These are phyloP conservation scores for Periconia macrospinosa DNA, from an alignment of 2,329 filamentous ascomycete species.

Conservation along the genomic window DNA sequence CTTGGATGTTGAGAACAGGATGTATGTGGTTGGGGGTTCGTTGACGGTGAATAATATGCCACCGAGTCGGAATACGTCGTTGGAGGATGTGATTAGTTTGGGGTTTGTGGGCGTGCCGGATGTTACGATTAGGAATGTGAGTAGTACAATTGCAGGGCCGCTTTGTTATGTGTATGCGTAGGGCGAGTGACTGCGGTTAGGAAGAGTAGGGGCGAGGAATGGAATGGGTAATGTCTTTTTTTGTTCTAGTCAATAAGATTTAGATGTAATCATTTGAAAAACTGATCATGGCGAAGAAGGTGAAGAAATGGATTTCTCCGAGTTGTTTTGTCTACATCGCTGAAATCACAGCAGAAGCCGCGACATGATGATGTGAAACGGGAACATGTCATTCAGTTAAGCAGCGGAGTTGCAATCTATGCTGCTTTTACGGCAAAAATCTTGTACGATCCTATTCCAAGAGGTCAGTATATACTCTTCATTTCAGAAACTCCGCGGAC, in stretches of 20 bases:
- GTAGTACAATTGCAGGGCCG: constrained; percentile 46
- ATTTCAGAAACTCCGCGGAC: not conserved
- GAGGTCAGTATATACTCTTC: constrained; percentile 6
- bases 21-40: constrained; percentile 47
- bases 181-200: no score
- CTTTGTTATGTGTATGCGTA: constrained; percentile 50
- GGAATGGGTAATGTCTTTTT: no score
- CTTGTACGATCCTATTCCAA: constrained; percentile 47
- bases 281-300: no score
- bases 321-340: no score
- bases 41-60: constrained; percentile 50
- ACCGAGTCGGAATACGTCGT: constrained; percentile 47
- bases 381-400: no score
- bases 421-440: constrained; percentile 53
- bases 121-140: constrained; percentile 41
- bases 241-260: no score
- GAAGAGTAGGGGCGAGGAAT: no score
- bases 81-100: constrained; percentile 48
- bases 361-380: no score
- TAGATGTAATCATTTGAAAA: no score
- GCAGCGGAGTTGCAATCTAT: not conserved
- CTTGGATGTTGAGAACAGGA: constrained; percentile 42
- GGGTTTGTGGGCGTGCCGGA: constrained; percentile 36
- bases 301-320: no score
- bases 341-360: no score